Evolutionary conservation across 257 asterid genomes (phyloP), one percentile per base, ranked within the genome.

Genomic region (Osmanthus fragrans): DNA sequence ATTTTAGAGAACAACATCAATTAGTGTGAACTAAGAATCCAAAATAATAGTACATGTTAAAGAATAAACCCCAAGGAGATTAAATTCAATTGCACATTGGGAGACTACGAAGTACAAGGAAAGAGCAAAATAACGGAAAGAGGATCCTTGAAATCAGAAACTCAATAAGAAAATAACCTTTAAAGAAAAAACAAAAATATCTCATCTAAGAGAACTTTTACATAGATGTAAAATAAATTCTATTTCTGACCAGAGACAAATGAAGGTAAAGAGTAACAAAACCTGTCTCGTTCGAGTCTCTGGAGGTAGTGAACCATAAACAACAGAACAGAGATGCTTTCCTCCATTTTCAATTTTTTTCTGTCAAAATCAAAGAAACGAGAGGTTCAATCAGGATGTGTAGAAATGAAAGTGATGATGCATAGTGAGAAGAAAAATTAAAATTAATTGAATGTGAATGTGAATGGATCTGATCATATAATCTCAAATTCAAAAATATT

Each of bases 231-330:
- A 42, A 78, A 47, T 32, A 33, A 75, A 75, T 58, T 70, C 63
- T 74, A 78, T 15, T 42, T 23, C 74, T 10, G 71, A 39, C 67
- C 73, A 18, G 81, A 80, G 79, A 81, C 70, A 84, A 78, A 70
- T 39, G 34, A 66, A 78, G 81, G 77, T 47, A 13, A 39, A 76
- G 74, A 79, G 77, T 74, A 80, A 79, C 25, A 30, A 63, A 84
- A 93, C 99, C 99, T 95, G 99, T 88, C 91, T 85, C 30, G 91
- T 93, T 77, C 98, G 97, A 82, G 99, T 93, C 82, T 89, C 96
- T 30, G 99, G 97, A 34, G 99, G 99, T 81, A 95, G 84, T 80
- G 99, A 95, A 75, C 99, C 99, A 86, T 95, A 95, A 81, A 95
- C 99, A 76, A 95, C 94, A 80, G 99, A 95, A 82, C 98, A 95